Evolutionary conservation across 1,284 basidiomycete genomes (phyloP), one percentile per base, ranked within the genome.

Genomic region (Leucoagaricus sp.): DNA sequence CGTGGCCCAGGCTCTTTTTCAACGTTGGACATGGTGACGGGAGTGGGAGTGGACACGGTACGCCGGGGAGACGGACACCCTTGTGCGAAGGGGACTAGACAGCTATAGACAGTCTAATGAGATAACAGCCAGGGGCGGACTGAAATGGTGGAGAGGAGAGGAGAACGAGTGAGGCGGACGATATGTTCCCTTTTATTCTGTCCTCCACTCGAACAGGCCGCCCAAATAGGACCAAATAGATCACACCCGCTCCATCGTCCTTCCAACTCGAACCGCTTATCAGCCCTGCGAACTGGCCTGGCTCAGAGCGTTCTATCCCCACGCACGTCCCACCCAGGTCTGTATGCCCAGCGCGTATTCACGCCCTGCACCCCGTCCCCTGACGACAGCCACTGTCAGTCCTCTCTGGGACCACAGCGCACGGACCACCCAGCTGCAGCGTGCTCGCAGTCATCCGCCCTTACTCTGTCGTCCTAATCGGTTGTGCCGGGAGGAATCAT

Each of bases 1-100:
- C 71, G 67, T 26, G 83, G 82, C 53, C 83, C 83, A 36, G 83
- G 81, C 75, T 81, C 84, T 78, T 86, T 86, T 76, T 83, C 82
- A 64, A 79, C 74, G 73, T 78, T 68, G 64, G 68, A 69, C 76
- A 77, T 78, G 62, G 68, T 67, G 69, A 69, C 67, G 57, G 59
- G 60, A 25, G 58, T 26, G 26, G 15, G 51, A 9, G 6, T 12
- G 19, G 38, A 36, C 8, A 23, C 57, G 53, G 42, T n/a, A 46
- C 58, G 23, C 52, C 58, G 29, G 47, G 55, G 31, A 49, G 9
- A 36, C 26, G 34, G 28, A 48, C 45, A 51, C 50, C 61, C 54
- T 53, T 55, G 49, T 54, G 54, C 58, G 23, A 61, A 54, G 57
- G 61, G 56, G 62, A 41, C 34, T 57, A 58, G 49, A 59, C 61